Evolutionary conservation across 805 yeast species (phyloP), one percentile per base, ranked within the genome.

Genomic region (Yamadazyma philogaea): DNA sequence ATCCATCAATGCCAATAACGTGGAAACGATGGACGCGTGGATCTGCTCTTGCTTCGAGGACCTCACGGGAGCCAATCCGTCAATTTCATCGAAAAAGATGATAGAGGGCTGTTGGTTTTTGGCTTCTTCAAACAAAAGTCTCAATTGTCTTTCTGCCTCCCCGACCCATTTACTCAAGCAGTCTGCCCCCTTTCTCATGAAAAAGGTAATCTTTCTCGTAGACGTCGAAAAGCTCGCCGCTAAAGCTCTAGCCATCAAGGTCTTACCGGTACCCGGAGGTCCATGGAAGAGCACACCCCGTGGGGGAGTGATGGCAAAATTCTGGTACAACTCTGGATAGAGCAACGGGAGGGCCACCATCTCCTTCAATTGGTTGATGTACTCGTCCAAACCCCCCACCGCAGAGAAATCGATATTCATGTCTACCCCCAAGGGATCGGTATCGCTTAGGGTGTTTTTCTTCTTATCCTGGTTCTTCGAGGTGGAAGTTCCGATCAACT

Each of bases 241-340:
- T 39, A 93, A 69, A 0, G 99, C 99, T 46, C 99, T 70, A 0
- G 99, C 99, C 96, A 93, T 88, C 40, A 93, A 74, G 0, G 99
- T 93, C 60, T 93, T 93, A 75, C 99, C 99, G 0, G 99, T 93
- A 50, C 99, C 99, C 2, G 99, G 99, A 4, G 99, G 99, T 36
- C 99, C 99, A 63, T 93, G 99, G 66, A 93, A 93, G 42, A 93
- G 64, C 1, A 93, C 99, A 48, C 99, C 99, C 50, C 99, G 72
- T 15, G 99, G 99, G 1, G 99, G 98, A 0, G 96, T 87, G 27
- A 91, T 88, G 44, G 81, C 82, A 56, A 93, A 93, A 59, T 82
- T 81, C 50, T 88, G 85, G 57, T 91, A 93, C 7, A 93, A 76
- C 59, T 93, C 99, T 1, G 99, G 99, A 53, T 93, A 93, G 42